Base-by-base conservation (phyloP, 805 yeast species). In the Candida endomychidarum region DNA sequence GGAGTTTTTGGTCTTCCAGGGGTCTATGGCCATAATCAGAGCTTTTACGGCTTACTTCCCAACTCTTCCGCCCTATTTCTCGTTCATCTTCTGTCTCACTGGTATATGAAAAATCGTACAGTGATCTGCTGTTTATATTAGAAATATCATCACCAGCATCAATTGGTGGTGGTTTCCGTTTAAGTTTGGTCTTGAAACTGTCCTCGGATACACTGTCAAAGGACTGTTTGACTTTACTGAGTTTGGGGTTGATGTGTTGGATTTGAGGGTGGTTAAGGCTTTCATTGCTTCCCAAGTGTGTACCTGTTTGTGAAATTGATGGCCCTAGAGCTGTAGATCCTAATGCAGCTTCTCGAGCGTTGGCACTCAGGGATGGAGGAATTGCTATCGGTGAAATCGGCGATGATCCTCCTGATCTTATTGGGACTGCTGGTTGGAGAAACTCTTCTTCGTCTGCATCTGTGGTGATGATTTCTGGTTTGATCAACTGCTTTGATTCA, bases 291-390 rank as follows among this genome's bases (percentile, higher is more conserved):
- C 26, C 28, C 8, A 25, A 12, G 16, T 25, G n/a, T n/a, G n/a
- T n/a, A n/a, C n/a, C n/a, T n/a, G n/a, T n/a, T n/a, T n/a, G n/a
- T n/a, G n/a, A n/a, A n/a, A n/a, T n/a, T n/a, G n/a, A n/a, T n/a
- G n/a, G n/a, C n/a, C n/a, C n/a, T n/a, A n/a, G n/a, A n/a, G n/a
- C n/a, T n/a, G n/a, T n/a, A n/a, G n/a, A n/a, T 6, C 52, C 51
- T 9, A 44, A 47, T 12, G 56, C 59, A 20, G 45, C 48, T 14
- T 51, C 57, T 34, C 65, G 41, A 3, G 63, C 62, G 25, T 45
- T 50, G 3, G 63, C 60, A 37, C 56, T 50, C 34, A 58, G 61
- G 8, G 65, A 58, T 2, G 52, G 56, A 0, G 65, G 63, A 5
- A 62, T 50, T 1, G 46, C 41, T 2, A 60, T 58, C 3, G 66